A percentile compares a stretch with the other conserved stretches of the same genome.
phyloP scores from a whole-genome alignment of 805 yeast genomes.

The Pichia phayaonensis region DNA sequence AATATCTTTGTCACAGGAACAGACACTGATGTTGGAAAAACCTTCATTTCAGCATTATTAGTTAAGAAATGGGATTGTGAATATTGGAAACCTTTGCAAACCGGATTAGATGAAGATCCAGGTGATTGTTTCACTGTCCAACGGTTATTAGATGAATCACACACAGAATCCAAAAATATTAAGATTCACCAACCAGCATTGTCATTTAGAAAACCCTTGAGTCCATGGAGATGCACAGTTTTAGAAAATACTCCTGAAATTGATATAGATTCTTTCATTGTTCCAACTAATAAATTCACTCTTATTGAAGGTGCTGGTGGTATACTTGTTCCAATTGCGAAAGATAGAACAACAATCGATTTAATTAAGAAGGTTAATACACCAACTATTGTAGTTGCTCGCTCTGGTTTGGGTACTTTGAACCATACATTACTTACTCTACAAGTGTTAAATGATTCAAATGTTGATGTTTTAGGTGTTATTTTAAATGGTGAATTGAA shows the following conservation, averaged over 20 bases:
- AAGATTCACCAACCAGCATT: slow-evolving; percentile 6
- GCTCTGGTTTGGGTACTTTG: slow-evolving; percentile 11
- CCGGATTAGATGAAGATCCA: slow-evolving; percentile 4
- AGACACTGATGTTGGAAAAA: slow-evolving; percentile 9
- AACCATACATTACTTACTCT: slow-evolving; percentile 6
- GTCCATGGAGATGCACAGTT: slow-evolving; percentile 19
- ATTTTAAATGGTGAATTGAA: slow-evolving; percentile 4
- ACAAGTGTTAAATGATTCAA: not conserved
- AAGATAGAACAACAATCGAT: slow-evolving; percentile 9
- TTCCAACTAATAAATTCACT: not conserved
- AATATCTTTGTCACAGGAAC: slow-evolving; percentile 6
- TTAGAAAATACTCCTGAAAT: slow-evolving; percentile 2
- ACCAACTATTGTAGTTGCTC: slow-evolving; percentile 13
- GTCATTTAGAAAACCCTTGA: slow-evolving; percentile 11
- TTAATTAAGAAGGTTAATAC: slow-evolving; percentile 7
- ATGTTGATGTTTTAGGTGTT: slow-evolving; percentile 4
- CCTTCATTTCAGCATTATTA: slow-evolving; percentile 5
- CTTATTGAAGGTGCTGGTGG: slow-evolving; percentile 19
- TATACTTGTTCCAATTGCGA: slow-evolving; percentile 13
- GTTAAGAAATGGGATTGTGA: slow-evolving; percentile 4
- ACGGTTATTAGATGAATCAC: not conserved
- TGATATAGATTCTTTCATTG: not conserved
- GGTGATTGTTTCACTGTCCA: slow-evolving; percentile 1
- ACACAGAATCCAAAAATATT: not conserved
- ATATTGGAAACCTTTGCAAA: slow-evolving; percentile 9